Base-by-base conservation (phyloP, 208 protist species). In the Trichomonas vaginalis region DNA sequence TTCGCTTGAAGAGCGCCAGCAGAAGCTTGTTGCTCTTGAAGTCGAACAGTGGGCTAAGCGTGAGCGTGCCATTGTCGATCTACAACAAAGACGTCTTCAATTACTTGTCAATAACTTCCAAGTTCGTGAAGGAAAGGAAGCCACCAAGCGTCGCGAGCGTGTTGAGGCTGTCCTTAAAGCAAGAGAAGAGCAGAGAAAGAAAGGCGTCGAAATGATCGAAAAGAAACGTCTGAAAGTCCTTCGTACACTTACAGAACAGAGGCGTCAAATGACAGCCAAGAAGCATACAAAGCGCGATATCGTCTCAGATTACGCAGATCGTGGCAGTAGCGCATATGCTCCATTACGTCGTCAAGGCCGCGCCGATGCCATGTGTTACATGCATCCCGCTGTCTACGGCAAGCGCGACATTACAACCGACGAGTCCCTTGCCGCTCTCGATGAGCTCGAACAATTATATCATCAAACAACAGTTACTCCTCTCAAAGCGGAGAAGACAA, bases 41-140 rank as follows among this genome's bases (percentile, higher is more conserved):
- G 86, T 92, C 6, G 86, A 92, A 47, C 86, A 92, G 27, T 92
- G 86, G 86, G 86, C 86, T 39, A 92, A 92, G 46, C 23, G 86
- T 10, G 86, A 92, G 42, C 86, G 86, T 47, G 42, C 42, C 15
- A 92, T 92, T 10, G 45, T 56, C 4, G 86, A 92, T n/a, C 35
- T 92, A 35, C 86, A 92, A 92, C 86, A 92, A 47, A 42, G 46
- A 51, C 23, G 86, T 42, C 45, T 92, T 51, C 42, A 92, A 48
- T 15, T 92, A 27, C 23, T 92, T 4, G 86, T 92, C 15, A 35
- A 92, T 48, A 92, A 51, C 0, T 92, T 92, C 45, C 86, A 92
- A 92, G 27, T 27, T 35, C 40, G 86, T 9, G 86, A 92, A 92
- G 86, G 56, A n/a, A 45, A 92, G 27, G 45, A 48, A 40, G 40